Conservation (phyloP, 495 filamentous ascomycete genomes). For the Parathielavia appendiculata region DNA sequence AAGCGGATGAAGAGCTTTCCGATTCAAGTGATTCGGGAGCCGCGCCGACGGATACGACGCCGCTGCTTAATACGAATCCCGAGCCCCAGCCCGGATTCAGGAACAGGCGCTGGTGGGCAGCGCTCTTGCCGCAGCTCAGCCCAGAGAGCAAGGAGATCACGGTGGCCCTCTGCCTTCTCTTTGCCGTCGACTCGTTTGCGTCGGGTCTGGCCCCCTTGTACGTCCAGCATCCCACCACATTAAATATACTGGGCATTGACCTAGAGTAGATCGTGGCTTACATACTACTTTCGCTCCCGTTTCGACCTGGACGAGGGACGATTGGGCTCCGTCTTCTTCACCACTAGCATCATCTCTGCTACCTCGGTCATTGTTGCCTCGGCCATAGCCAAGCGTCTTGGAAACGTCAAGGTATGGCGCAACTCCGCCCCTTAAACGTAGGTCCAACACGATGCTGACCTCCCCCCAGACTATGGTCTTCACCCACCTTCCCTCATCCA, state of each 20-base stretch:
- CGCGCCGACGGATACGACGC: background rate
- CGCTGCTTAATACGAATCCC: background rate
- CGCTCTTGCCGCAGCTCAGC: background rate
- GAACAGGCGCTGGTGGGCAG: background rate
- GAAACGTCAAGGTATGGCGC: constrained; percentile 26
- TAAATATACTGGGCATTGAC: background rate
- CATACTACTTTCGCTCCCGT: constrained; percentile 56
- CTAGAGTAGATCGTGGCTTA: constrained; percentile 50
- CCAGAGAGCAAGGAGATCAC: background rate
- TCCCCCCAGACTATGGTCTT: constrained; percentile 78
- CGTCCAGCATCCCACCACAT: background rate
- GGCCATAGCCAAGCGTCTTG: constrained; percentile 68
- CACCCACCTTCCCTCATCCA: constrained; percentile 71
- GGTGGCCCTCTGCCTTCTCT: constrained; percentile 55
- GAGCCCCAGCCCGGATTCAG: background rate
- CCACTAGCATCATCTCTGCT: constrained; percentile 60
- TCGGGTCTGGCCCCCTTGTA: constrained; percentile 27
- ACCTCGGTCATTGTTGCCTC: constrained; percentile 65
- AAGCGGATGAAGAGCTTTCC: constrained; percentile 39
- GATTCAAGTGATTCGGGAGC: background rate
- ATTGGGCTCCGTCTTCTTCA: constrained; percentile 65
- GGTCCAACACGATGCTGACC: constrained; percentile 29
- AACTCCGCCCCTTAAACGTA: background rate
- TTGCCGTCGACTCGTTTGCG: constrained; percentile 18
- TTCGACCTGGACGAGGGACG: background rate